Conservation (phyloP, 2,329 filamentous ascomycete species). For the Neofusicoccum sp. region DNA sequence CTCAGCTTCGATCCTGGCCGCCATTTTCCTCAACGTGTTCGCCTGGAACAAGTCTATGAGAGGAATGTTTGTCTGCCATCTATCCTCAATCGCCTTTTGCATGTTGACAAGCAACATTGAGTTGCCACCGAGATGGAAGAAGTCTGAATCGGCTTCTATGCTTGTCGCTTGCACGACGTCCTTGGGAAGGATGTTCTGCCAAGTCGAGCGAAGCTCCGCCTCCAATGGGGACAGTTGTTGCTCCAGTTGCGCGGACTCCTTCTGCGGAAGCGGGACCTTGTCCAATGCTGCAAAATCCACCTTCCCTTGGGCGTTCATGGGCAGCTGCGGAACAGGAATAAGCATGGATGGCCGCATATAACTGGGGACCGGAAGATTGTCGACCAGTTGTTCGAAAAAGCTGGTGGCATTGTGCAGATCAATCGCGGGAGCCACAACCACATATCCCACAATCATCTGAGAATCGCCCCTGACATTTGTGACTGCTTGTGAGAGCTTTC, state of each 20-base stretch:
- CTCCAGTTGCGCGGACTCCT: too few species aligned
- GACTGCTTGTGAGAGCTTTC: constrained; percentile 31
- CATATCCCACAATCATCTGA: constrained; percentile 37
- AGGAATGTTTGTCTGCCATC: too few species aligned
- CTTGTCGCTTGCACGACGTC: too few species aligned
- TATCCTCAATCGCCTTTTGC: constrained; percentile 35
- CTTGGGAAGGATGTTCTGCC: constrained; percentile 15
- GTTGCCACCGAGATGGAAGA: constrained; percentile 48
- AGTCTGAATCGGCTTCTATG: constrained; percentile 35
- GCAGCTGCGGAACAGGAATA: constrained; percentile 20
- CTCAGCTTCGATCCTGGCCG: too few species aligned
- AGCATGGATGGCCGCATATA: constrained; percentile 42
- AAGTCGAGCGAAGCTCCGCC: constrained; percentile 15
- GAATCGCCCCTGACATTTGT: constrained; percentile 28
- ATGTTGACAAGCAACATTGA: constrained; percentile 47
- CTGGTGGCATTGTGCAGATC: constrained; percentile 20
- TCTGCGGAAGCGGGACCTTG: constrained; percentile 25
- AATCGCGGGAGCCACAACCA: constrained; percentile 32
- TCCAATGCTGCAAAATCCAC: constrained; percentile 26
- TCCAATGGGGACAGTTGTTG: too few species aligned
- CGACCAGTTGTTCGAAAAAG: constrained; percentile 23
- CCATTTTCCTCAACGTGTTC: too few species aligned
- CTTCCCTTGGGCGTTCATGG: constrained; percentile 23
- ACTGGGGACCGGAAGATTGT: constrained; percentile 36
- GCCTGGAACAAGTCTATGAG: too few species aligned